A percentile compares a stretch with the other conserved stretches of the same genome.
phyloP scores from a whole-genome alignment of 2,329 filamentous ascomycete species.

The Hortaea werneckii region DNA sequence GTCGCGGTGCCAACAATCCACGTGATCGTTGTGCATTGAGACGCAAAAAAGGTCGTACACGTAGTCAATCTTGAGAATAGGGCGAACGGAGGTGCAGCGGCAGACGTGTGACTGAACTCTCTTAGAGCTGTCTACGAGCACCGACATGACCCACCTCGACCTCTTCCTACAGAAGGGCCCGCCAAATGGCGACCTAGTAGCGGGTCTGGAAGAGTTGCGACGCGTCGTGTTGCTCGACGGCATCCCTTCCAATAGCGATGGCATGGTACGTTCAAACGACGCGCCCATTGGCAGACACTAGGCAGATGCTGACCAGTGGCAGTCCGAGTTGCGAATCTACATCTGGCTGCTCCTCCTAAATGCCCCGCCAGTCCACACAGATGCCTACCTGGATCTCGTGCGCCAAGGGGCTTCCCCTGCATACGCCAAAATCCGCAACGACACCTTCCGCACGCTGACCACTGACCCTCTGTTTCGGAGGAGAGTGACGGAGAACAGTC shows the following conservation, averaged over 20 bases:
- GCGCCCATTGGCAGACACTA: not conserved
- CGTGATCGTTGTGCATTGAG: too few species aligned
- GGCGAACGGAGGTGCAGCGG: too few species aligned
- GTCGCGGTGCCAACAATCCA: too few species aligned
- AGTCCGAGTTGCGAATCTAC: conserved; percentile 91
- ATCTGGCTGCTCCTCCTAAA: conserved; percentile 92
- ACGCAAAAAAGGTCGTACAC: too few species aligned
- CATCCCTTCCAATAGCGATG: conserved; percentile 66
- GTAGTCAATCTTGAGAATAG: too few species aligned
- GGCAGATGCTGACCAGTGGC: not conserved
- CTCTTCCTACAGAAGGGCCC: conserved; percentile 72
- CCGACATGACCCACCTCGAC: conserved; percentile 19
- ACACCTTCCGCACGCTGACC: conserved; percentile 91
- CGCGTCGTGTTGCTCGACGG: conserved; percentile 66
- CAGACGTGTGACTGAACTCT: too few species aligned
- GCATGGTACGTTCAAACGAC: conserved; percentile 54
- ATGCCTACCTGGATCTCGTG: conserved; percentile 80
- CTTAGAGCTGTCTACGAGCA: too few species aligned
- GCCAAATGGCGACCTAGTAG: conserved; percentile 55
- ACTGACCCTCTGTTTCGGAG: conserved; percentile 96
- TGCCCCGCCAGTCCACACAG: conserved; percentile 71
- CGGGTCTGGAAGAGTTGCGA: conserved; percentile 59
- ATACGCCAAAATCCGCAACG: conserved; percentile 95
- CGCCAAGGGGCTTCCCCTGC: conserved; percentile 89
- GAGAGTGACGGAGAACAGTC: conserved; percentile 85